A percentile compares a stretch with the other conserved stretches of the same genome.
phyloP scores from a whole-genome alignment of 176 grass and related monocot genomes.

The Thalia dealbata region DNA sequence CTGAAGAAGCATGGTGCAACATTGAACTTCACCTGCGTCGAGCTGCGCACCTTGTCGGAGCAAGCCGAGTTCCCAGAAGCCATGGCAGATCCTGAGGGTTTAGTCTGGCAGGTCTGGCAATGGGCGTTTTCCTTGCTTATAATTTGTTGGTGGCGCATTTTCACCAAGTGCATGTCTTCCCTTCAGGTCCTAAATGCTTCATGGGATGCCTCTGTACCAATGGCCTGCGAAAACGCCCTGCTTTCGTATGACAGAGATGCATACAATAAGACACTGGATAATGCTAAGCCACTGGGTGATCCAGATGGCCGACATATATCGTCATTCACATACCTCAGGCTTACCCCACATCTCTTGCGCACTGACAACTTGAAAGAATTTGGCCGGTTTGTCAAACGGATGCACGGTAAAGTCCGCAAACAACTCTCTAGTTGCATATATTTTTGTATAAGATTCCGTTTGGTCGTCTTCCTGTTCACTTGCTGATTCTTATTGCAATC shows the following conservation, averaged over 20 bases:
- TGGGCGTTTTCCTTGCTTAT: background rate
- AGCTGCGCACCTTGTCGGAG: constrained; percentile 65
- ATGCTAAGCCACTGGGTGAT: constrained; percentile 62
- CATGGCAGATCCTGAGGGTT: constrained; percentile 74
- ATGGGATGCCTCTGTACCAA: constrained; percentile 66
- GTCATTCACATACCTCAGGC: constrained; percentile 84
- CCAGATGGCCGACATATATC: constrained; percentile 68
- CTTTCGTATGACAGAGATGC: constrained; percentile 82
- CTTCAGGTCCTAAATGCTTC: constrained; percentile 72
- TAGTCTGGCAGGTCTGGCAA: constrained; percentile 70
- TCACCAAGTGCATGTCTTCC: constrained; percentile 5
- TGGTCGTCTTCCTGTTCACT: background rate
- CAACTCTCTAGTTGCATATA: background rate
- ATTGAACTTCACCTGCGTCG: constrained; percentile 86
- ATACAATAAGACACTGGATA: constrained; percentile 86
- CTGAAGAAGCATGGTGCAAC: constrained; percentile 66
- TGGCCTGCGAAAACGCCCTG: constrained; percentile 83
- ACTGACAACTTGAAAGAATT: constrained; percentile 61
- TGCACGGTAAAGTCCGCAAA: constrained; percentile 52
- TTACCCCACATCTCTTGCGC: constrained; percentile 46
- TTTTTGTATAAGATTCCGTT: background rate
- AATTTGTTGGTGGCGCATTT: background rate
- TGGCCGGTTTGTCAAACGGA: constrained; percentile 62
- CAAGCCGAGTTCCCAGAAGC: constrained; percentile 70
- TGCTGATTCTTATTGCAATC: background rate